Conservation (phyloP, 164 flowering plant genomes). For the Euptelea pleiosperma region DNA sequence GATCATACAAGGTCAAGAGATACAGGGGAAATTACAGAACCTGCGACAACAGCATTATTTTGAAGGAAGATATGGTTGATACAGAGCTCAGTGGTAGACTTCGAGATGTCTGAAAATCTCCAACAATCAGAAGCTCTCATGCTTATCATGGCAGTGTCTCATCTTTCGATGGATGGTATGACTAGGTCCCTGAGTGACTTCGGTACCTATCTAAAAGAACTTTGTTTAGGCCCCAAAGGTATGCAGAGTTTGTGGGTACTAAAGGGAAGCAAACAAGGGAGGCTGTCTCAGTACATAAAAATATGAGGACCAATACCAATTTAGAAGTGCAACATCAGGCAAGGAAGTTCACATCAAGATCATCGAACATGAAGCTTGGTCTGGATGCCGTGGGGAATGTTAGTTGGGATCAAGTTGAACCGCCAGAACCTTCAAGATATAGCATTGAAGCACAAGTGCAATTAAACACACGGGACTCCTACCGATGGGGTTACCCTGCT, state of each 20-base stretch:
- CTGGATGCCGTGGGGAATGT: no score
- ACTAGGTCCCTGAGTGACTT: constrained; percentile 27
- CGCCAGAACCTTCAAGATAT: constrained; percentile 12
- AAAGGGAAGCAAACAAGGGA: constrained; percentile 22
- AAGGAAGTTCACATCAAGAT: constrained; percentile 16
- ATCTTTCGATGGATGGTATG: constrained; percentile 52
- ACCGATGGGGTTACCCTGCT: constrained; percentile 14
- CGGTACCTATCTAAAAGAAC: constrained; percentile 17
- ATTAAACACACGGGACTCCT: neutral
- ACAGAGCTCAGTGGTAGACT: constrained; percentile 18
- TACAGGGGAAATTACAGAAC: constrained; percentile 26
- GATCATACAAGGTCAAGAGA: constrained; percentile 22
- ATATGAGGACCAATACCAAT: constrained; percentile 6
- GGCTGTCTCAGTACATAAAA: constrained; percentile 12
- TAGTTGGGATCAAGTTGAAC: constrained; percentile 19
- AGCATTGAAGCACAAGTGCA: constrained; percentile 8
- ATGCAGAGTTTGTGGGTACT: constrained; percentile 10
- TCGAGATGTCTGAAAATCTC: constrained; percentile 28
- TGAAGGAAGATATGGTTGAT: constrained; percentile 19
- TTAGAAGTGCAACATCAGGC: constrained; percentile 24
- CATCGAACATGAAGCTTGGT: constrained; percentile 16
- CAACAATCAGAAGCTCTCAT: constrained; percentile 32
- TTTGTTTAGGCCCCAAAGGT: constrained; percentile 12
- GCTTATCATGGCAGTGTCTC: constrained; percentile 63
- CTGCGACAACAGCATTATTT: constrained; percentile 15